A percentile compares a stretch with the other conserved stretches of the same genome.
These are phyloP conservation scores for Actinomucor elegans DNA, from an alignment of 371 early-diverging fungal genomes.

Conservation along the genomic window DNA sequence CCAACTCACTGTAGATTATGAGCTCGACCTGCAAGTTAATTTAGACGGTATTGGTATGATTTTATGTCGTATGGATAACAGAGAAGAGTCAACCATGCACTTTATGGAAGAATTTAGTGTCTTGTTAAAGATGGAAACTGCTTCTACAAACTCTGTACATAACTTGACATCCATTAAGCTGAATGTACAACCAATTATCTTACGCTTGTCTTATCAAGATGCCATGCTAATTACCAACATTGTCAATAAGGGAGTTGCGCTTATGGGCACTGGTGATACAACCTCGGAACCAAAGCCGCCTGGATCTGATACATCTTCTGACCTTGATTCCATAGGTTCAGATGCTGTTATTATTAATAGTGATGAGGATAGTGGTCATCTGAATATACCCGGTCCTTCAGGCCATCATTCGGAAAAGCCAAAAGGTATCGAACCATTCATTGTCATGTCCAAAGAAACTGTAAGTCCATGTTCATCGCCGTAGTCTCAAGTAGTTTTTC, in stretches of 20 bases:
- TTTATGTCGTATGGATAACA: slow-evolving; percentile 84
- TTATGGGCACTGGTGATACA: slow-evolving; percentile 36
- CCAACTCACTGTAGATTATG: slow-evolving; percentile 72
- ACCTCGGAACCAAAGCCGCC: slow-evolving; percentile 7
- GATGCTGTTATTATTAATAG: neutral
- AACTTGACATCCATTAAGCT: slow-evolving; percentile 58
- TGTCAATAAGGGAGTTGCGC: slow-evolving; percentile 69
- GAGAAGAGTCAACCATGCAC: slow-evolving; percentile 70
- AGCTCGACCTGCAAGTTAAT: slow-evolving; percentile 60
- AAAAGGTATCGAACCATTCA: slow-evolving; percentile 35
- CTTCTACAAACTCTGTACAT: slow-evolving; percentile 48
- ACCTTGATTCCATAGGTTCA: neutral
- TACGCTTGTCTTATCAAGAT: slow-evolving; percentile 83
- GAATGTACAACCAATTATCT: slow-evolving; percentile 62
- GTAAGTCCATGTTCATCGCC: slow-evolving; percentile 31
- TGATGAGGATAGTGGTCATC: neutral
- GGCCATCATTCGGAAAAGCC: neutral
- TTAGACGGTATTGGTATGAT: slow-evolving; percentile 84
- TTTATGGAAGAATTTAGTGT: slow-evolving; percentile 86
- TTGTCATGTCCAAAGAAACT: slow-evolving; percentile 51
- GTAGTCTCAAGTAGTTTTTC: too few relatives aligned
- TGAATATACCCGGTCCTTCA: neutral
- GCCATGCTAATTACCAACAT: slow-evolving; percentile 80
- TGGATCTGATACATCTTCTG: slow-evolving; percentile 5
- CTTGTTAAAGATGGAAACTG: slow-evolving; percentile 63